Percentiles rank a stretch among this genome's conserved stretches.
Evolutionary conservation across 805 yeast genomes (phyloP).

Genomic region (Ogataea corticis): DNA sequence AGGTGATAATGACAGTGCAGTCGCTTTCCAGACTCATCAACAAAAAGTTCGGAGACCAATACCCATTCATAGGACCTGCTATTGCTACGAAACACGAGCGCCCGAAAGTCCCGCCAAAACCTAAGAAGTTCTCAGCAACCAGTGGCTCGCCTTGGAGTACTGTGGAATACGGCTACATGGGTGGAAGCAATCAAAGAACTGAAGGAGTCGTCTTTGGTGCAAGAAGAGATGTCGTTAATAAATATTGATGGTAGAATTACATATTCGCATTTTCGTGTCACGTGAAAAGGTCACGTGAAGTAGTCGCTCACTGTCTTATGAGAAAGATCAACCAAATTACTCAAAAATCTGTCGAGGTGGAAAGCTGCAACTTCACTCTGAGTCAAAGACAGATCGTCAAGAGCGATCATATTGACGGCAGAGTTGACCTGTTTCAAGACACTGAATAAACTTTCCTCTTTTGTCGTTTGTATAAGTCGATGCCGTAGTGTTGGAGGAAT

Average conservation of each 20-base stretch:
- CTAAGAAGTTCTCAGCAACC: conserved; percentile 40
- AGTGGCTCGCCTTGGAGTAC: conserved; percentile 53
- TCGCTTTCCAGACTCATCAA: conserved; percentile 72
- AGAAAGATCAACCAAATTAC: conserved; percentile 23
- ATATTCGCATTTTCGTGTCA: not conserved
- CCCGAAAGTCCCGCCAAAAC: conserved; percentile 57
- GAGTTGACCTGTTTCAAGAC: conserved; percentile 50
- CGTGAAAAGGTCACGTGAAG: not conserved
- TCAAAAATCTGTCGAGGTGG: conserved; percentile 30
- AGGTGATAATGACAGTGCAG: conserved; percentile 70
- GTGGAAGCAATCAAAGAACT: conserved; percentile 54
- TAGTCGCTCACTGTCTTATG: conserved; percentile 4
- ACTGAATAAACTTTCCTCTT: conserved; percentile 51
- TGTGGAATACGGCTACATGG: conserved; percentile 58
- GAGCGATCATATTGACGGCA: conserved; percentile 25
- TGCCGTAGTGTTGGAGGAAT: conserved; percentile 25
- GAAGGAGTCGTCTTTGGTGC: conserved; percentile 58
- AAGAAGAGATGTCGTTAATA: conserved; percentile 43
- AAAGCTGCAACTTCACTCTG: conserved; percentile 18
- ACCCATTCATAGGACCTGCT: conserved; percentile 61
- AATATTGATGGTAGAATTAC: conserved; percentile 7
- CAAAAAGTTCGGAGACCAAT: conserved; percentile 45
- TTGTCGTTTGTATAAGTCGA: conserved; percentile 47
- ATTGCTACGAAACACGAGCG: conserved; percentile 48
- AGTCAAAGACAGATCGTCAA: conserved; percentile 20